Evolutionary conservation across 2,329 filamentous ascomycete genomes (phyloP).

Genomic region (Drechslerella stenobrocha): DNA sequence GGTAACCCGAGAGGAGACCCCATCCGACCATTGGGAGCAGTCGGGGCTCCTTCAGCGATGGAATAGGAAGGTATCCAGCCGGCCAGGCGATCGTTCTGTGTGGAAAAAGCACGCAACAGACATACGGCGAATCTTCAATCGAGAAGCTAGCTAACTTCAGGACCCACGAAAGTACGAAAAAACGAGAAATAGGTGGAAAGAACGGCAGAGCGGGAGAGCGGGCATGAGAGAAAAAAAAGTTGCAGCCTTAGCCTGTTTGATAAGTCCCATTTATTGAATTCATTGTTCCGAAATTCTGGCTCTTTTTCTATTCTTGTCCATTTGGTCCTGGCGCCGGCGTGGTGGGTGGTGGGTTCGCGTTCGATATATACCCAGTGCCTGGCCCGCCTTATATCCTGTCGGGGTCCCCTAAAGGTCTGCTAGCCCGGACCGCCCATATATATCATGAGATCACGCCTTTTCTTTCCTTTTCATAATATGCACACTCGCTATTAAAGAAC

Average conservation of each 20-base stretch:
- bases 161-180: not conserved
- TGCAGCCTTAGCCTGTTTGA: slow-evolving; percentile 23
- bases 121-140: slow-evolving; percentile 46
- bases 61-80: slow-evolving; percentile 40
- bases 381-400: slow-evolving; percentile 37
- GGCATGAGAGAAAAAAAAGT: slow-evolving; percentile 17
- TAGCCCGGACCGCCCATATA: not conserved
- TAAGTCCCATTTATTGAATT: slow-evolving; percentile 34
- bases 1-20: slow-evolving; percentile 45
- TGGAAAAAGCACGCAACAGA: slow-evolving; percentile 45
- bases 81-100: slow-evolving; percentile 18
- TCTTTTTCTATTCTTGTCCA: slow-evolving; percentile 24
- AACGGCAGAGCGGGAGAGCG: not conserved
- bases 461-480: slow-evolving; percentile 1
- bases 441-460: slow-evolving; percentile 20
- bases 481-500: not conserved
- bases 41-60: slow-evolving; percentile 32
- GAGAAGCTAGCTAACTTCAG: slow-evolving; percentile 38
- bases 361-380: slow-evolving; percentile 28
- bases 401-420: slow-evolving; percentile 8
- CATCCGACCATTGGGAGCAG: slow-evolving; percentile 35
- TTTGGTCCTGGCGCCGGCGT: slow-evolving; percentile 7
- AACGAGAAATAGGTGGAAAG: not conserved
- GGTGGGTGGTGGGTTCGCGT: not conserved
- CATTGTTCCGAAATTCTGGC: slow-evolving; percentile 38